Evolutionary conservation across 2,329 filamentous ascomycete species (phyloP).

Genomic region (Botrytis tulipae): DNA sequence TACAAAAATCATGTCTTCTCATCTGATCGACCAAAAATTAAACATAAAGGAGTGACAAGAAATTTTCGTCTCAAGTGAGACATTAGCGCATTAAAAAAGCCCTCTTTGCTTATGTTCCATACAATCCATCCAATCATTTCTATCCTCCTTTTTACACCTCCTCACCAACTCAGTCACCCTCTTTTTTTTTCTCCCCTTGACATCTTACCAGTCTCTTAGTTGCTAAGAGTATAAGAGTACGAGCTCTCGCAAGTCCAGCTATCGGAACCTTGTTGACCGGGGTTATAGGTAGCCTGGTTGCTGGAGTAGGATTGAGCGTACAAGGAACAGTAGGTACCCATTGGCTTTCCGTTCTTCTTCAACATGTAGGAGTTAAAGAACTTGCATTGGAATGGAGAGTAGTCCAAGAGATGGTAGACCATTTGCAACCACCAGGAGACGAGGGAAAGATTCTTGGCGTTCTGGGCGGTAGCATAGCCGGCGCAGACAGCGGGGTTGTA

Average conservation of each 20-base stretch:
- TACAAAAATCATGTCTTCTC: neutral
- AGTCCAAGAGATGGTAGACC: no score
- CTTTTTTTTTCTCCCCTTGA: neutral
- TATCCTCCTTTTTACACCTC: neutral
- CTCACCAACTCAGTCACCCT: neutral
- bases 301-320: constrained; percentile 32
- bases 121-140: neutral
- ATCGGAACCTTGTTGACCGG: neutral
- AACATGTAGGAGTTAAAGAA: constrained; percentile 43
- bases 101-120: neutral
- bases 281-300: neutral
- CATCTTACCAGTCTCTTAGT: neutral
- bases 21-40: neutral
- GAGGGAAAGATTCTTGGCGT: constrained; percentile 20
- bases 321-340: constrained; percentile 43
- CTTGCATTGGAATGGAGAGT: no score
- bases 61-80: neutral
- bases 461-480: constrained; percentile 25
- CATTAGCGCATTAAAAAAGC: constrained; percentile 1
- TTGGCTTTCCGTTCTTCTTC: constrained; percentile 40
- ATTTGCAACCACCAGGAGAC: constrained; percentile 10
- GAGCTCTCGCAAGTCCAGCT: constrained; percentile 14
- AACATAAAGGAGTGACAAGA: constrained; percentile 6
- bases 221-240: neutral
- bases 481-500: constrained; percentile 28